Conservation (phyloP, 1,139 yeast species). For the Scheffersomyces lignicola region DNA sequence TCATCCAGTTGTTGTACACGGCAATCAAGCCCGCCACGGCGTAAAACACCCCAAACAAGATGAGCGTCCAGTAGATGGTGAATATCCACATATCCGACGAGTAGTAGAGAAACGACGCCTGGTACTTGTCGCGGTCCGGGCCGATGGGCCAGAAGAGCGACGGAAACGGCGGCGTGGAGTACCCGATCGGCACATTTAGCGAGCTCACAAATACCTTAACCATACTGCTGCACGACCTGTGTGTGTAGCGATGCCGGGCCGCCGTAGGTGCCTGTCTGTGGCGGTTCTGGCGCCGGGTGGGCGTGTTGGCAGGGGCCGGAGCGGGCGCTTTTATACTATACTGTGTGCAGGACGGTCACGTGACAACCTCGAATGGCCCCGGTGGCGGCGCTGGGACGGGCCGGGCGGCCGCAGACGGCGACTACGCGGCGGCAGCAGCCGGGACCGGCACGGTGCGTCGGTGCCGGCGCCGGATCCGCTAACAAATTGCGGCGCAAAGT, state of each 20-base stretch:
- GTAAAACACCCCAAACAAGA: conserved; percentile 65
- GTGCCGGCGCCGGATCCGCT: too few species aligned
- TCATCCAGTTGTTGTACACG: conserved; percentile 34
- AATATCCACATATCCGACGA: conserved; percentile 79
- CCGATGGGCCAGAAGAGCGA: conserved; percentile 75
- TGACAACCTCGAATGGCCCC: too few species aligned
- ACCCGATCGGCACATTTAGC: conserved; percentile 71
- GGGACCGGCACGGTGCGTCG: too few species aligned
- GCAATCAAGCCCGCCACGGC: conserved; percentile 67
- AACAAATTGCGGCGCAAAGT: too few species aligned
- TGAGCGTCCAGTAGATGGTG: conserved; percentile 78
- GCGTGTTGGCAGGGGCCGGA: too few species aligned
- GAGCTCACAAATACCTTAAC: conserved; percentile 35
- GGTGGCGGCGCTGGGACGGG: too few species aligned
- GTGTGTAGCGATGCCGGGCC: background rate
- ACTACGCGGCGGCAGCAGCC: too few species aligned
- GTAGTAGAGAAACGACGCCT: conserved; percentile 63
- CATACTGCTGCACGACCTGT: background rate
- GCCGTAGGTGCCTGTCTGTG: background rate
- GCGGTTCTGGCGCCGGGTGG: too few species aligned
- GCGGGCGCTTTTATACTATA: too few species aligned
- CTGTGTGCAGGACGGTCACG: too few species aligned
- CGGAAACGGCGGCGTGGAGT: conserved; percentile 77
- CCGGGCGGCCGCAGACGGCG: too few species aligned
- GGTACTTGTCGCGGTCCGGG: conserved; percentile 37